These are phyloP conservation scores for Anthracocystis panici-leucophaei DNA, from an alignment of 1,284 basidiomycete species.

Conservation along the genomic window DNA sequence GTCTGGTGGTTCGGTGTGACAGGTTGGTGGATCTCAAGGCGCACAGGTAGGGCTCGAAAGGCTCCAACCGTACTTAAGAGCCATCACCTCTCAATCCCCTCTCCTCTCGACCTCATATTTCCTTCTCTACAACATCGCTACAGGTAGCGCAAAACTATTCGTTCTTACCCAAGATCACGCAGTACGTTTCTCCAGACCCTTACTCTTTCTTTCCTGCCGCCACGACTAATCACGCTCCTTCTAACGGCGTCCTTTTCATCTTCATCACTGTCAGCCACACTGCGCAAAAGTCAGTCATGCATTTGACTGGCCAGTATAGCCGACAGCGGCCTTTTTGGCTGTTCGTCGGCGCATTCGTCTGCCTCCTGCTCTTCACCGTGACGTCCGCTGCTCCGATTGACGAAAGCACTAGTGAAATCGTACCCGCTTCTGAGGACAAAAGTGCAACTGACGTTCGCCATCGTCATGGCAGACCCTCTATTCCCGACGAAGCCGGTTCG, in stretches of 20 bases:
- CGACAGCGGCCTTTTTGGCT: constrained; percentile 36
- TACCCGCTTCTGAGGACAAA: not conserved
- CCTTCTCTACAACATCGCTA: constrained; percentile 7
- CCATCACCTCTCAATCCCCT: not conserved
- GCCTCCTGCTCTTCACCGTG: constrained; percentile 12
- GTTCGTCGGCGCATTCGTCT: constrained; percentile 16
- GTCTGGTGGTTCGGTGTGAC: too few species aligned
- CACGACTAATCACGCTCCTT: not conserved
- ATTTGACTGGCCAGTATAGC: constrained; percentile 7
- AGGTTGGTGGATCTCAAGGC: too few species aligned
- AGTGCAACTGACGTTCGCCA: too few species aligned
- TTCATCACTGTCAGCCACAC: not conserved
- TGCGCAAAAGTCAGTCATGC: constrained; percentile 15
- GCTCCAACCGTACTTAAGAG: not conserved
- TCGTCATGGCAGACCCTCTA: too few species aligned
- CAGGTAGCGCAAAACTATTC: constrained; percentile 1
- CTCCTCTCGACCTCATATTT: too few species aligned
- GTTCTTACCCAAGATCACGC: not conserved
- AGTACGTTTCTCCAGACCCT: not conserved
- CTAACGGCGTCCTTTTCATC: not conserved
- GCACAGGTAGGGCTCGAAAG: not conserved
- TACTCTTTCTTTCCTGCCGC: not conserved
- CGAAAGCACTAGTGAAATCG: not conserved
- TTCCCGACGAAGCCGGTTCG: too few species aligned
- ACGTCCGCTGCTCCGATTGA: constrained; percentile 10